Percentiles rank a stretch among this genome's conserved stretches.
These are phyloP conservation scores for Aspergillus ruber DNA, from an alignment of 2,329 filamentous ascomycete species.

Conservation along the genomic window DNA sequence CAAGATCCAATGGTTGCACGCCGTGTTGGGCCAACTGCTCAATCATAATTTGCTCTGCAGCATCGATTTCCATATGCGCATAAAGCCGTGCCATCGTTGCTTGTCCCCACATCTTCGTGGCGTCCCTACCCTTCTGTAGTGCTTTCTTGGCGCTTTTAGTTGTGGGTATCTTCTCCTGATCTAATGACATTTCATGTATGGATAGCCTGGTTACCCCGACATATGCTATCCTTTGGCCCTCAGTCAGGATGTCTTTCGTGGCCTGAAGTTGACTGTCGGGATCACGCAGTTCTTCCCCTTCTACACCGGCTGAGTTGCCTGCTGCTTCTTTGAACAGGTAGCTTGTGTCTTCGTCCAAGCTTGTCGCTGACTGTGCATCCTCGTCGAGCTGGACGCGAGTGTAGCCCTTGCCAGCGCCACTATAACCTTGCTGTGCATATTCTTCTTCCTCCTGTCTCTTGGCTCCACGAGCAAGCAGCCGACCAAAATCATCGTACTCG, in stretches of 20 bases:
- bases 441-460: conserved; percentile 59
- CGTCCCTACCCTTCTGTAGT: conserved; percentile 63
- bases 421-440: conserved; percentile 67
- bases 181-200: conserved; percentile 68
- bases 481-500: conserved; percentile 91
- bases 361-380: conserved; percentile 86
- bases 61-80: conserved; percentile 90
- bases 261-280: conserved; percentile 86
- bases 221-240: conserved; percentile 92
- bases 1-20: conserved; percentile 75
- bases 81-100: conserved; percentile 97
- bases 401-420: conserved; percentile 90
- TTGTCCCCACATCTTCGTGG: conserved; percentile 91
- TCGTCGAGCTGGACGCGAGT: conserved; percentile 93
- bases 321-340: conserved; percentile 80
- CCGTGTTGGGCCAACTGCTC: conserved; percentile 93
- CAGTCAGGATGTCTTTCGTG: conserved; percentile 89
- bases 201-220: conserved; percentile 82
- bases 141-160: conserved; percentile 67
- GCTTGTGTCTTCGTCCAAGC: conserved; percentile 93
- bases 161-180: conserved; percentile 53
- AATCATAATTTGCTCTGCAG: conserved; percentile 91
- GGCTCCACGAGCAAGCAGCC: conserved; percentile 74
- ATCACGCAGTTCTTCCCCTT: conserved; percentile 79
- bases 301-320: conserved; percentile 55